Evolutionary conservation across 2,329 filamentous ascomycete species (phyloP), one percentile per base, ranked within the genome.

Genomic region (Pseudocercospora pini-densiflorae): DNA sequence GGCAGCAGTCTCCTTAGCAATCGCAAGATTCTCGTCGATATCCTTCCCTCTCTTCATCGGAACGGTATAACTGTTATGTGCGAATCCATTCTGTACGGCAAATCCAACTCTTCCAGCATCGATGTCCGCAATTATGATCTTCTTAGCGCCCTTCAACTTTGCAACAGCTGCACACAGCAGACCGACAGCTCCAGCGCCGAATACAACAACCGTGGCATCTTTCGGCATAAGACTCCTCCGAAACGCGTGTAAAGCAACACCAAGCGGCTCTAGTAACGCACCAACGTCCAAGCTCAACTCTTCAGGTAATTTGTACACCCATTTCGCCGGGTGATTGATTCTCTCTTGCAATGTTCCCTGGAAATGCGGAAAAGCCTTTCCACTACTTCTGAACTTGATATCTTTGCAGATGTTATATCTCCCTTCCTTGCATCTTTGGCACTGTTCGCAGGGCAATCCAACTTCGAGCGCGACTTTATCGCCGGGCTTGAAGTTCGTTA

Each of bases 401-500:
- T 79, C 79, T 24, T 84, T 83, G 79, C 87, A 89, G 69, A 89
- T 87, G 71, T 89, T 89, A 75, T 89, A 89, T 59, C 87, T 78
- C 60, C 85, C 86, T 63, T 84, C 81, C 51, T 80, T 78, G 74
- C 87, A 89, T 60, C 85, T 79, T 23, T 81, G 77, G 74, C 87
- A 89, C 47, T 77, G 75, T 45, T 91, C 89, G 82, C 94, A 98
- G 0, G 93, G 92, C 61, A 92, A 87, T 59, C 94, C 94, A 14
- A 96, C 94, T 84, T 98, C 94, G 49, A 98, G 84, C n/a, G 94
- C 93, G 21, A 97, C 90, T 73, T 92, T 89, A 81, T 97, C 94
- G 65, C 94, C 94, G 10, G 85, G 77, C 71, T 87, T 82, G 69
- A 97, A 87, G 33, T 79, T 53, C n/a, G 71, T 61, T 43, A 76